A percentile compares a stretch with the other conserved stretches of the same genome.
phyloP scores from a whole-genome alignment of 2,329 filamentous ascomycete genomes.

The Phoma sp. region DNA sequence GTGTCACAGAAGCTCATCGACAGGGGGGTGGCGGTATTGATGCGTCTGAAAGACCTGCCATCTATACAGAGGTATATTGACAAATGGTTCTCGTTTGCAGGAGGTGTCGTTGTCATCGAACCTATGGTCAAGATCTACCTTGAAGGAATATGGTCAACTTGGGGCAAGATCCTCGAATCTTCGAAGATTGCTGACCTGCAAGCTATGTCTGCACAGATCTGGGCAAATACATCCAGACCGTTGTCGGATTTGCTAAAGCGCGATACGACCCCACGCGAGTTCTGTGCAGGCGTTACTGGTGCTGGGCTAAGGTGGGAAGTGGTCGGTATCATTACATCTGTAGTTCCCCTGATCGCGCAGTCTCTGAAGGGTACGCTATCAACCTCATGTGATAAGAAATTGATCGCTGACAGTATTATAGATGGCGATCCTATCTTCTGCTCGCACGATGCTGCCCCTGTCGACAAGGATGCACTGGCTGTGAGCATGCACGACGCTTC shows the following conservation, averaged over 20 bases:
- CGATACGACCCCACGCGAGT: conserved; percentile 48
- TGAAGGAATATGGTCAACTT: conserved; percentile 32
- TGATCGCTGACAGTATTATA: conserved; percentile 13
- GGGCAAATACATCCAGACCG: conserved; percentile 50
- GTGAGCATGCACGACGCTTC: conserved; percentile 35
- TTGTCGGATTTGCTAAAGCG: conserved; percentile 40
- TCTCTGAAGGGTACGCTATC: conserved; percentile 31
- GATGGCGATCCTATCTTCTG: conserved; percentile 44
- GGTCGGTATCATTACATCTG: conserved; percentile 48
- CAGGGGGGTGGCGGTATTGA: conserved; percentile 34
- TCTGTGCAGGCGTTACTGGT: conserved; percentile 48
- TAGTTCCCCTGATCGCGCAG: conserved; percentile 47
- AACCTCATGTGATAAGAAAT: too few species aligned
- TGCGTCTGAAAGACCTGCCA: conserved; percentile 34
- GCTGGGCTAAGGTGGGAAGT: conserved; percentile 53
- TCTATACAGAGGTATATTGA: conserved; percentile 39
- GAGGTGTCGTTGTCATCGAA: conserved; percentile 43
- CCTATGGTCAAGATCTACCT: conserved; percentile 43
- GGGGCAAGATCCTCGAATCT: conserved; percentile 32
- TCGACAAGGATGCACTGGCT: conserved; percentile 33
- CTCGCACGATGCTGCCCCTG: conserved; percentile 32
- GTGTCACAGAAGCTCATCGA: conserved; percentile 34
- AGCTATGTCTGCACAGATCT: conserved; percentile 50
- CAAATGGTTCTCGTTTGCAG: conserved; percentile 39
- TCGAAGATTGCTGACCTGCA: conserved; percentile 40